A percentile compares a stretch with the other conserved stretches of the same genome.
Conservation (phyloP, 371 early-diverging fungal genomes). For the Actinomucor elegans region DNA sequence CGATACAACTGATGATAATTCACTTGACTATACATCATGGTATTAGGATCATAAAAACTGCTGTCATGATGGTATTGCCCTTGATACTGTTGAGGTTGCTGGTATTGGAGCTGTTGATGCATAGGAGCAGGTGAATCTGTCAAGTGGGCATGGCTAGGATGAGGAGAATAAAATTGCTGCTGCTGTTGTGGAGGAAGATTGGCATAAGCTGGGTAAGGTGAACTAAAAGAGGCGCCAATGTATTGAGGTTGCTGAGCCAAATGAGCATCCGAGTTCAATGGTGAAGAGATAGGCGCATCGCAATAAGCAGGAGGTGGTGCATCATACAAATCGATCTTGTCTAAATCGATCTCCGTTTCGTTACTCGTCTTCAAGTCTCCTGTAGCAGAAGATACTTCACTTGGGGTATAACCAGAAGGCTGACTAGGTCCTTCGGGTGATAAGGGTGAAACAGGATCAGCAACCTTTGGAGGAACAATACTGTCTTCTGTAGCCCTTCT, state of each 20-base stretch:
- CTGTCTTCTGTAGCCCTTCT: constrained; percentile 3
- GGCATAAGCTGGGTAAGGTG: constrained; percentile 24
- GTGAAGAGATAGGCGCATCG: constrained; percentile 8
- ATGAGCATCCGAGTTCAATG: constrained; percentile 13
- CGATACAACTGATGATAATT: constrained; percentile 45
- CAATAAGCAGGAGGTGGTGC: constrained; percentile 44
- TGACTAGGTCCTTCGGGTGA: background rate
- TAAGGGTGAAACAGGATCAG: constrained; percentile 1
- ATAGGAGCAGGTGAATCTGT: constrained; percentile 24
- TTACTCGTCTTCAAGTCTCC: constrained; percentile 23
- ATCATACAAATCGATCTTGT: constrained; percentile 36
- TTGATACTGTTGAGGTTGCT: constrained; percentile 2
- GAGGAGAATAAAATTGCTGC: constrained; percentile 7
- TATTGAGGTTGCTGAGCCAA: background rate
- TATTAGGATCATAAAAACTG: constrained; percentile 7
- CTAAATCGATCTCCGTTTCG: constrained; percentile 25
- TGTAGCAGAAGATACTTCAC: constrained; percentile 23
- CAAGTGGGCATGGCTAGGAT: constrained; percentile 5
- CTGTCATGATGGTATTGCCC: constrained; percentile 13
- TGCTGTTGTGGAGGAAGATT: constrained; percentile 11
- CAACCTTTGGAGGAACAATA: background rate
- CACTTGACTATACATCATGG: constrained; percentile 14
- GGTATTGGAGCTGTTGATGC: constrained; percentile 19
- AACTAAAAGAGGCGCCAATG: constrained; percentile 3
- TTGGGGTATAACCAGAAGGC: constrained; percentile 15